These are phyloP conservation scores for Colletotrichum sp. DNA, from an alignment of 2,329 filamentous ascomycete genomes.

Conservation along the genomic window DNA sequence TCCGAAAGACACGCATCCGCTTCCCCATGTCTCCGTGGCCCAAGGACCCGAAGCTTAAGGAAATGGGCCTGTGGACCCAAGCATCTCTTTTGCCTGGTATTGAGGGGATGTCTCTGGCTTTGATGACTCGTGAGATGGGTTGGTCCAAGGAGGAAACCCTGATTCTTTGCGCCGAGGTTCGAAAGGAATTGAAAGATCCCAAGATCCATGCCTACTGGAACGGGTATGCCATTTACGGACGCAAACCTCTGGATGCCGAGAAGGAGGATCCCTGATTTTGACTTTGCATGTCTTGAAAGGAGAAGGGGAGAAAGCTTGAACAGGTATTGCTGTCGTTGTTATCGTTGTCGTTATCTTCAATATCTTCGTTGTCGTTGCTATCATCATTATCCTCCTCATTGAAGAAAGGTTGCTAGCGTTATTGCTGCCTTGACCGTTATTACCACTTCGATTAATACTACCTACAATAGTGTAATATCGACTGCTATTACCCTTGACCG, in stretches of 20 bases:
- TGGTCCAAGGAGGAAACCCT: conserved; percentile 33
- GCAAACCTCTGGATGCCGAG: background rate
- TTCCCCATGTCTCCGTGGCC: conserved; percentile 31
- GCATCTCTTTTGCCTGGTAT: conserved; percentile 20
- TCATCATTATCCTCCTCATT: no score
- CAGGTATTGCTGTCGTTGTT: no score
- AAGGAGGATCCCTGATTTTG: background rate
- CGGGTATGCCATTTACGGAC: background rate
- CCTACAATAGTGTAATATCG: no score
- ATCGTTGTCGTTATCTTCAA: no score
- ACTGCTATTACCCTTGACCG: no score
- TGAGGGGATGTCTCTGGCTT: conserved; percentile 33
- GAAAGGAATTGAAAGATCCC: conserved; percentile 32
- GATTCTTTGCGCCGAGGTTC: conserved; percentile 30
- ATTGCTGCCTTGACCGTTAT: no score
- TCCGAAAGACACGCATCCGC: background rate
- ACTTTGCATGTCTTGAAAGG: accelerated
- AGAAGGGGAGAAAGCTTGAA: background rate
- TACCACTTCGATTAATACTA: no score
- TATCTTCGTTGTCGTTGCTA: no score
- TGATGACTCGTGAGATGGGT: conserved; percentile 34
- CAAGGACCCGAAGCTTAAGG: conserved; percentile 34
- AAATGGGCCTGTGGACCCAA: conserved; percentile 33
- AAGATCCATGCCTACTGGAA: conserved; percentile 34
- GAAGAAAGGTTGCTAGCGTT: no score